Evolutionary conservation across 192 early-diverging fungal species (phyloP).

Genomic region (Mortierella claussenii): DNA sequence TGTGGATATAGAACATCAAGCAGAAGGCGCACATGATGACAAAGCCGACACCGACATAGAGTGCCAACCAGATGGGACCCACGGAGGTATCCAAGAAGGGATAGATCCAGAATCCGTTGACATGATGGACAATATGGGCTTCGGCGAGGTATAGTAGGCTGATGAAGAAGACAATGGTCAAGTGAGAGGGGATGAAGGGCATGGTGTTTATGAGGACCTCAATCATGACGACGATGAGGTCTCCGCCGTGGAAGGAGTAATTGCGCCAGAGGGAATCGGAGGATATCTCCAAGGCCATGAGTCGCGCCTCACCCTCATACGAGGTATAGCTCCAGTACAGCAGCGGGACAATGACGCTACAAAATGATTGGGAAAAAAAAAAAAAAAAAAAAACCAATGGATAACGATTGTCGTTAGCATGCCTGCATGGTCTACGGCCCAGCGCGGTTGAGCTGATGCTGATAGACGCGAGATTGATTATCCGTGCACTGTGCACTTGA

Average conservation of each 20-base stretch:
- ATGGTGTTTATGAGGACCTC: conserved; percentile 40
- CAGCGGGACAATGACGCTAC: conserved; percentile 40
- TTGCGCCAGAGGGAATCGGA: conserved; percentile 28
- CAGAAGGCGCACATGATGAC: conserved; percentile 27
- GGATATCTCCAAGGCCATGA: conserved; percentile 23
- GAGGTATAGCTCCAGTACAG: conserved; percentile 37
- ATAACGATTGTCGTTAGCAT: no score
- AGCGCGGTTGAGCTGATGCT: no score
- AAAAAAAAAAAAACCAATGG: not conserved
- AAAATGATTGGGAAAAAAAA: not conserved
- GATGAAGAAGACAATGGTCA: conserved; percentile 16
- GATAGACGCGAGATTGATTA: conserved; percentile 10
- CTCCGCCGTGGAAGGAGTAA: conserved; percentile 47
- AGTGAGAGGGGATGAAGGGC: conserved; percentile 40
- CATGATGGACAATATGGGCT: conserved; percentile 23
- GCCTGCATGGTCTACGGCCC: no score
- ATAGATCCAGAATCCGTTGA: conserved; percentile 48
- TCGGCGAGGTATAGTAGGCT: conserved; percentile 35
- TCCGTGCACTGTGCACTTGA: conserved; percentile 30
- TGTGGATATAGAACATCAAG: conserved; percentile 32
- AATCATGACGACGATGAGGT: conserved; percentile 29
- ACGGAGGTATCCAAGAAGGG: conserved; percentile 34
- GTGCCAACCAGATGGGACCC: conserved; percentile 25
- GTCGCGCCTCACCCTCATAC: conserved; percentile 6
- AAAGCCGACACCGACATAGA: conserved; percentile 31